Percentiles rank a stretch among this genome's conserved stretches.
Evolutionary conservation across 73 alveolate genomes (phyloP).

Genomic region (Symbiodinium pilosum): DNA sequence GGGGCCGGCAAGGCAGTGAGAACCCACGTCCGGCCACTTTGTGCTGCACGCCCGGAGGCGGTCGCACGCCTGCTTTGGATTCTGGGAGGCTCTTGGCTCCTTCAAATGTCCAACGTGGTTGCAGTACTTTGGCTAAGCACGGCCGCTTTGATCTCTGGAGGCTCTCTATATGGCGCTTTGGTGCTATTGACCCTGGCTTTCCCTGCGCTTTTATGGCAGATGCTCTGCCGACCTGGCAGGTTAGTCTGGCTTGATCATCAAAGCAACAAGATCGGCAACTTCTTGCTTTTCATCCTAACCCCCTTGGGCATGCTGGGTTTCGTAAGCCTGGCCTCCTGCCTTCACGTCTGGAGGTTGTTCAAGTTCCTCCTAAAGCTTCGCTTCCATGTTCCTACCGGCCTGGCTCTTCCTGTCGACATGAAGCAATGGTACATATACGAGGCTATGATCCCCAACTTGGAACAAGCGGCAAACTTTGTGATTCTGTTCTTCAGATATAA

Average conservation of each 20-base stretch:
- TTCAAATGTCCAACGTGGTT: background rate
- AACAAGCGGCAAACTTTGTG: no score
- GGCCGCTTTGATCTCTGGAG: background rate
- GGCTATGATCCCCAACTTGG: no score
- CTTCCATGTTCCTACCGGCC: background rate
- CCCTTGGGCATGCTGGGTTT: background rate
- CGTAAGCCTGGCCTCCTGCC: background rate
- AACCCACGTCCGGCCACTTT: background rate
- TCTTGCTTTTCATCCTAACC: background rate
- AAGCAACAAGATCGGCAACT: background rate
- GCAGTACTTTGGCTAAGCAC: background rate
- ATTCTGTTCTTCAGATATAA: no score
- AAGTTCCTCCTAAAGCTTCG: background rate
- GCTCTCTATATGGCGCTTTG: background rate
- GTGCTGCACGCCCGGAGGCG: background rate
- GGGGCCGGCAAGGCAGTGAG: background rate
- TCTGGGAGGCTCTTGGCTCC: background rate
- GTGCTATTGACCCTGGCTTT: background rate
- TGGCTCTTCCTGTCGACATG: background rate
- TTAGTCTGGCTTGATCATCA: background rate
- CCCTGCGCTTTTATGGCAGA: background rate
- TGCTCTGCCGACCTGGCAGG: background rate
- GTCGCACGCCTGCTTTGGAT: background rate
- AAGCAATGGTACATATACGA: background rate
- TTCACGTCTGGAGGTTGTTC: background rate